These are phyloP conservation scores for Austroboletus eburneus DNA, from an alignment of 768 basidiomycete genomes.

Conservation along the genomic window DNA sequence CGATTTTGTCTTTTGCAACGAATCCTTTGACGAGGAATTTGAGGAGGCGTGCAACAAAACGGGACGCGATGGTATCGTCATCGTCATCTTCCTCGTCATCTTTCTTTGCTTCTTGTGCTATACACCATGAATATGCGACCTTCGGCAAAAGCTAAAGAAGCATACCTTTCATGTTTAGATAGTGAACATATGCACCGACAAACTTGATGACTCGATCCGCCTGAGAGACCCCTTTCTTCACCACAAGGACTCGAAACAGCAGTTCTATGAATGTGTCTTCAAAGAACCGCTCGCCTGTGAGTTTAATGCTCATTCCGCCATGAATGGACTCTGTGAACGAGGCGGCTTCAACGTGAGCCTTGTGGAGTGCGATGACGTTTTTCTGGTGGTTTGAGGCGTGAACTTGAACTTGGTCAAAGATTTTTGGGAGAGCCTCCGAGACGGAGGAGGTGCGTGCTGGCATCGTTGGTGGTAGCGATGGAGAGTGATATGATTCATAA, in stretches of 20 bases:
- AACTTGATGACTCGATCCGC: slow-evolving; percentile 84
- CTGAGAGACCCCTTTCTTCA: slow-evolving; percentile 76
- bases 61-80: slow-evolving; percentile 61
- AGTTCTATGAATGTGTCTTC: slow-evolving; percentile 58
- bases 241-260: slow-evolving; percentile 54
- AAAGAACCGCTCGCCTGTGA: slow-evolving; percentile 76
- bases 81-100: slow-evolving; percentile 41
- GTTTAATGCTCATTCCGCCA: slow-evolving; percentile 47
- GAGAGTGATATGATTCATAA: background rate
- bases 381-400: slow-evolving; percentile 83
- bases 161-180: slow-evolving; percentile 74
- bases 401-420: slow-evolving; percentile 77
- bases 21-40: slow-evolving; percentile 76
- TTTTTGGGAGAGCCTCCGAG: slow-evolving; percentile 34
- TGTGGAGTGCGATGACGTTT: slow-evolving; percentile 79
- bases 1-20: slow-evolving; percentile 79
- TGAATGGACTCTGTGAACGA: slow-evolving; percentile 45
- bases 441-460: slow-evolving; percentile 12
- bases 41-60: slow-evolving; percentile 66
- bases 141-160: background rate
- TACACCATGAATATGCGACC: background rate
- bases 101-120: slow-evolving; percentile 37
- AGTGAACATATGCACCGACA: slow-evolving; percentile 70
- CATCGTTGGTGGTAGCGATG: slow-evolving; percentile 9
- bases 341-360: slow-evolving; percentile 68